Conservation (phyloP, 2,329 filamentous ascomycete species). For the Penicillium sp. region DNA sequence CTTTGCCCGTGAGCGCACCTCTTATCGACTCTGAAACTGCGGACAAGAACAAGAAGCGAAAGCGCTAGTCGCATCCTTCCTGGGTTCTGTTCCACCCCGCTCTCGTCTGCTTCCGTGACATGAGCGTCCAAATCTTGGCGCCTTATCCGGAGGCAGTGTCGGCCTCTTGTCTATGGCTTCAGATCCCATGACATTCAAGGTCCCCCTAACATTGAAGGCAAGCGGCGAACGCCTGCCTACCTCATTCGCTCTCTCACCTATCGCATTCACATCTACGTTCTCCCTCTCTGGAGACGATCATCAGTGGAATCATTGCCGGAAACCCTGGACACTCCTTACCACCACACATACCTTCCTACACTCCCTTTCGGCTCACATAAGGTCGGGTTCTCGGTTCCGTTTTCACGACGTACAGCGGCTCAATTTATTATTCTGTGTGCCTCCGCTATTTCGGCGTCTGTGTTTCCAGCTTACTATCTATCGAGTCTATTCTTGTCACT, state of each 20-base stretch:
- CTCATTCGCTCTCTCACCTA: constrained; percentile 1
- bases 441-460: constrained; percentile 16
- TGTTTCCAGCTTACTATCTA: constrained; percentile 12
- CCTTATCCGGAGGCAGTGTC: neutral
- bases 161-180: constrained; percentile 3
- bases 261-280: neutral
- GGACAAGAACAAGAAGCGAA: constrained; percentile 65
- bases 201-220: neutral
- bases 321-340: constrained; percentile 16
- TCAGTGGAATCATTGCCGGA: constrained; percentile 1
- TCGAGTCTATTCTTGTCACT: constrained; percentile 10
- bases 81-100: neutral
- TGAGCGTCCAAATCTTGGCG: neutral
- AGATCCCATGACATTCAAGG: no score
- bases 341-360: constrained; percentile 11
- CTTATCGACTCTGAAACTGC: constrained; percentile 29
- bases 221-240: no score
- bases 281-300: constrained; percentile 11
- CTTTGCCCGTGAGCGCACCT: constrained; percentile 28
- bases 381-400: constrained; percentile 12
- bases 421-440: constrained; percentile 16
- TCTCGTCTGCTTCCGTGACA: neutral
- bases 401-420: constrained; percentile 23
- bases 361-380: constrained; percentile 13
- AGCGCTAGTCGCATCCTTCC: constrained; percentile 44